phyloP scores from a whole-genome alignment of 257 asterid species.

The Nyctanthes arbortristis region DNA sequence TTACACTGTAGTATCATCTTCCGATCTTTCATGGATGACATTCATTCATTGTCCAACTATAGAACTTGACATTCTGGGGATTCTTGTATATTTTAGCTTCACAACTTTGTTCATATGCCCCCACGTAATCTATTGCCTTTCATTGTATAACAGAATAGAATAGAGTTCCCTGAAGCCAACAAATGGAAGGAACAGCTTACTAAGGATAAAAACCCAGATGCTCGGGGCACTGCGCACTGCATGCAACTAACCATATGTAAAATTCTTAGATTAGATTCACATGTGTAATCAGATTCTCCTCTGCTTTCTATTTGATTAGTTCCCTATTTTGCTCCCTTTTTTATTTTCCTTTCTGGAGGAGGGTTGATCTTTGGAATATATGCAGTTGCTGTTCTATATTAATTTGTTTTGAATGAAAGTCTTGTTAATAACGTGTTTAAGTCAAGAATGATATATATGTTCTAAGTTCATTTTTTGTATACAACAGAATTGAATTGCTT shows the following conservation, averaged over 20 bases:
- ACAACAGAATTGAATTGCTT: neutral
- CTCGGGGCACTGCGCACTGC: slow-evolving; percentile 22
- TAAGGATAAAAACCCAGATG: slow-evolving; percentile 12
- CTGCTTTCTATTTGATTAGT: slow-evolving; percentile 16
- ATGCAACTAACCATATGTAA: slow-evolving; percentile 15
- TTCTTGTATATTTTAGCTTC: neutral
- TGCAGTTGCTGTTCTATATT: too few species aligned
- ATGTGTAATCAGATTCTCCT: slow-evolving; percentile 16
- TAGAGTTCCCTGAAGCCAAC: slow-evolving; percentile 18
- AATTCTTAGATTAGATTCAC: slow-evolving; percentile 25
- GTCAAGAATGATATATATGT: too few species aligned
- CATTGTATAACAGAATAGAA: slow-evolving; percentile 29
- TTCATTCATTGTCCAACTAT: too few species aligned
- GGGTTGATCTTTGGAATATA: slow-evolving; percentile 19
- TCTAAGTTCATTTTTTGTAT: neutral
- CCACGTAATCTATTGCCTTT: neutral
- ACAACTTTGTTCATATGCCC: neutral
- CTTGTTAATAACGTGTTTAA: slow-evolving; percentile 24
- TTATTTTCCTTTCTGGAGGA: slow-evolving; percentile 17
- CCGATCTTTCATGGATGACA: neutral
- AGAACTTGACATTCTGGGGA: neutral
- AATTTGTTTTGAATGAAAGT: too few species aligned
- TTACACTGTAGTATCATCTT: neutral
- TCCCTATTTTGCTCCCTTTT: slow-evolving; percentile 4
- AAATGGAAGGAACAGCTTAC: slow-evolving; percentile 31